Percentiles rank a stretch among this genome's conserved stretches.
These are phyloP conservation scores for Leccinum sublutescens DNA, from an alignment of 768 basidiomycete genomes.

Conservation along the genomic window DNA sequence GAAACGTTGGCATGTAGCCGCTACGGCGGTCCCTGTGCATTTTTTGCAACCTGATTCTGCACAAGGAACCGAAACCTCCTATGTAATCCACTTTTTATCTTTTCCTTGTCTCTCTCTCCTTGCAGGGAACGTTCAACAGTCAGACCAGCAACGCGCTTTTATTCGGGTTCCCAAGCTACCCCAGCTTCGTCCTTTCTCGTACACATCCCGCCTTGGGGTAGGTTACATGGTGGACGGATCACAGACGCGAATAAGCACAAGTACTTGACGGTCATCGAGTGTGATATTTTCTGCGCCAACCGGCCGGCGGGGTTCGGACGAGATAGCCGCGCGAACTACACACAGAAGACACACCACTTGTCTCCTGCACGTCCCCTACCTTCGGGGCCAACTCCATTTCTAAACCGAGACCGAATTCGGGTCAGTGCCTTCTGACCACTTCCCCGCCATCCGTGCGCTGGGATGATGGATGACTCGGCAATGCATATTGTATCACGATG, in stretches of 20 bases:
- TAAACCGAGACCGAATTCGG: neutral
- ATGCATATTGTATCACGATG: neutral
- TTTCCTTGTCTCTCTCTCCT: slow-evolving; percentile 1
- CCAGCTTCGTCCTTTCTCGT: neutral
- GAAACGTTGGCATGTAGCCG: slow-evolving; percentile 46
- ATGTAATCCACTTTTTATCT: slow-evolving; percentile 8
- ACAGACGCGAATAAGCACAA: slow-evolving; percentile 13
- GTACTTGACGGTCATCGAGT: slow-evolving; percentile 1
- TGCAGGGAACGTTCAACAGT: neutral
- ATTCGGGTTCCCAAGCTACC: neutral
- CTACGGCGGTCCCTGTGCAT: slow-evolving; percentile 33
- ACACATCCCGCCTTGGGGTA: neutral
- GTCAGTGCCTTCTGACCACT: neutral
- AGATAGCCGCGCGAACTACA: slow-evolving; percentile 2
- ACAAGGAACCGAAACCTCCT: slow-evolving; percentile 25
- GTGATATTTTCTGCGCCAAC: neutral
- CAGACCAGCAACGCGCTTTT: slow-evolving; percentile 8
- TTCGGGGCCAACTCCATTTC: slow-evolving; percentile 2
- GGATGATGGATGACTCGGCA: neutral
- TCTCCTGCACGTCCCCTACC: slow-evolving; percentile 7
- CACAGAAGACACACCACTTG: slow-evolving; percentile 3
- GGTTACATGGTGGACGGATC: slow-evolving; percentile 2
- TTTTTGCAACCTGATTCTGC: slow-evolving; percentile 26
- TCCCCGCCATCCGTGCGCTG: neutral
- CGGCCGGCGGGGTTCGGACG: slow-evolving; percentile 1